Percentiles rank a stretch among this genome's conserved stretches.
Conservation (phyloP, 2,329 filamentous ascomycete species). For the Aspergillaceae sp. region DNA sequence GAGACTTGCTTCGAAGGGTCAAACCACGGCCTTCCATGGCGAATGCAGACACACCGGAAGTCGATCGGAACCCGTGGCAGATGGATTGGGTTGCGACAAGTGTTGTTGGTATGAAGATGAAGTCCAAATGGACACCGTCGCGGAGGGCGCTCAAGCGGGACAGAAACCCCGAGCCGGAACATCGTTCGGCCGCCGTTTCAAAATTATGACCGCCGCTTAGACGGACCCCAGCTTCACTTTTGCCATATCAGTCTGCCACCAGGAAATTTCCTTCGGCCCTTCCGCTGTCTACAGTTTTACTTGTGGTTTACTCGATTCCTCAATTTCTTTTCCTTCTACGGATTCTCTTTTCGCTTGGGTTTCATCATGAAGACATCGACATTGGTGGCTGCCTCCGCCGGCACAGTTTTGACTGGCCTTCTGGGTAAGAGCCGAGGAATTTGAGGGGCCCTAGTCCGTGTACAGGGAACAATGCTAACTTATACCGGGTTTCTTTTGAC, state of each 20-base stretch:
- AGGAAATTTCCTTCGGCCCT: no score
- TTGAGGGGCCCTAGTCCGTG: background rate
- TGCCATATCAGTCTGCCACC: no score
- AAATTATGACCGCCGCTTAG: constrained; percentile 18
- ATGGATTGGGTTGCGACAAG: no score
- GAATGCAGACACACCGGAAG: background rate
- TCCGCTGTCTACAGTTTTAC: no score
- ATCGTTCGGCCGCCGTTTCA: constrained; percentile 27
- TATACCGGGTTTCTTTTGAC: background rate
- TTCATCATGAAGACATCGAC: constrained; percentile 48
- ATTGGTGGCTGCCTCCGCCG: constrained; percentile 49
- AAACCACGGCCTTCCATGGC: constrained; percentile 49
- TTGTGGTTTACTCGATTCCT: background rate
- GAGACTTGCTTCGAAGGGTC: constrained; percentile 55
- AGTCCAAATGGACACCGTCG: background rate
- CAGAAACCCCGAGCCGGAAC: constrained; percentile 29
- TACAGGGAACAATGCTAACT: constrained; percentile 5
- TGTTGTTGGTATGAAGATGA: no score
- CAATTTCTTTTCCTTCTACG: background rate
- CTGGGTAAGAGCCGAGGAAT: constrained; percentile 35
- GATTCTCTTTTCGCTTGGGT: constrained; percentile 1
- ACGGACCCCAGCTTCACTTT: constrained; percentile 4
- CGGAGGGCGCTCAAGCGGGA: constrained; percentile 14
- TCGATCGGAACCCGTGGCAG: no score
- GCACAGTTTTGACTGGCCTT: constrained; percentile 50